Conservation (phyloP, 306 rosid genomes). For the Fragaria nilgerrensis region DNA sequence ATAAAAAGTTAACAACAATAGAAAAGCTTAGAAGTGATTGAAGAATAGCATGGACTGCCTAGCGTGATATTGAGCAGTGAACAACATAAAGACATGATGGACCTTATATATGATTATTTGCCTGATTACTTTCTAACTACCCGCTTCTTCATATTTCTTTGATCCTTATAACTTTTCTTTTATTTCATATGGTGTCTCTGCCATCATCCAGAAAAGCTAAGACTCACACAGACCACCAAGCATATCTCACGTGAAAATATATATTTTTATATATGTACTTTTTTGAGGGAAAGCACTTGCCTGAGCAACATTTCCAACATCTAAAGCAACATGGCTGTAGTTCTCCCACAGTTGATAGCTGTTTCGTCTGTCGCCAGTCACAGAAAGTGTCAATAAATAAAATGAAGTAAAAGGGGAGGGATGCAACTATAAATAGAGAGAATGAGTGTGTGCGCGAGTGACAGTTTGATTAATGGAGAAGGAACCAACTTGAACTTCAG, state of each 20-base stretch:
- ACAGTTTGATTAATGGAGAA: constrained; percentile 10
- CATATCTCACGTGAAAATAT: neutral
- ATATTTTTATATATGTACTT: neutral
- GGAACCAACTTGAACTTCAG: constrained; percentile 78
- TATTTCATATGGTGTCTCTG: neutral
- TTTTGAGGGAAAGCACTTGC: constrained; percentile 28
- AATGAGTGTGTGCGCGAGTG: neutral
- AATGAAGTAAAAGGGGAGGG: neutral
- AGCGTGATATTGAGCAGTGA: constrained; percentile 5
- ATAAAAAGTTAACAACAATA: constrained; percentile 24
- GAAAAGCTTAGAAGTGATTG: neutral
- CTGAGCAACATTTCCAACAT: constrained; percentile 76
- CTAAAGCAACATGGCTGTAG: constrained; percentile 82
- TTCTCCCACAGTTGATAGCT: constrained; percentile 98
- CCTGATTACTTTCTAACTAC: neutral
- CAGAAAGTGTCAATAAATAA: constrained; percentile 22
- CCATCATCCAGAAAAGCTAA: neutral
- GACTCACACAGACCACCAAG: neutral
- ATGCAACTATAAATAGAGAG: neutral
- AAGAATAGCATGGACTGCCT: neutral
- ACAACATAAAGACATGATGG: neutral
- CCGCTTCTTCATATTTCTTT: neutral
- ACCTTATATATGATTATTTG: neutral
- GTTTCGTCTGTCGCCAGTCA: constrained; percentile 65
- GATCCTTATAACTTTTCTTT: neutral